Conservation (phyloP, 2,329 filamentous ascomycete genomes). For the Neopestalotiopsis sp. region DNA sequence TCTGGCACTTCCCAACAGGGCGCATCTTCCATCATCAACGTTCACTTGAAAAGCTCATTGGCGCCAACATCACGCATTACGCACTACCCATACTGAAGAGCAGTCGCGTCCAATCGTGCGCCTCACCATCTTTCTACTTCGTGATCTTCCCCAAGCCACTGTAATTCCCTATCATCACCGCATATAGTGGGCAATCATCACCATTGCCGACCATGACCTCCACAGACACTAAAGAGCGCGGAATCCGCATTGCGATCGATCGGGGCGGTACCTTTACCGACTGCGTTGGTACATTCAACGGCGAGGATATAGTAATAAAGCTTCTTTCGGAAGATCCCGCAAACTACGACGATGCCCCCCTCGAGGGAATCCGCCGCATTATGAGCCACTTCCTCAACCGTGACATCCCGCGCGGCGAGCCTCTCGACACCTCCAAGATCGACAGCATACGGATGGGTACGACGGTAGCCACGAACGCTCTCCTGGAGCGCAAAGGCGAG, state of each 20-base stretch:
- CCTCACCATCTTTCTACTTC: neutral
- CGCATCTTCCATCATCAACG: neutral
- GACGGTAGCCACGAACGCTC: slow-evolving; percentile 90
- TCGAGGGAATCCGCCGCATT: slow-evolving; percentile 88
- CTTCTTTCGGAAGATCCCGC: slow-evolving; percentile 87
- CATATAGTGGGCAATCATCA: neutral
- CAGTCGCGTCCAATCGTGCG: neutral
- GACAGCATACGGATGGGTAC: slow-evolving; percentile 96
- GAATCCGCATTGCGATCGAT: slow-evolving; percentile 77
- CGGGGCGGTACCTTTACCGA: slow-evolving; percentile 93
- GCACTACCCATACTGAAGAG: neutral
- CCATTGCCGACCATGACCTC: slow-evolving; percentile 39
- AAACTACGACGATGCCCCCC: slow-evolving; percentile 89
- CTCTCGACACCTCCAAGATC: slow-evolving; percentile 82
- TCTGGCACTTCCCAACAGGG: neutral
- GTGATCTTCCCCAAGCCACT: neutral
- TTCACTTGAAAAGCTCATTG: neutral
- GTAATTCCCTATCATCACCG: neutral
- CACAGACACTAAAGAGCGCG: slow-evolving; percentile 47
- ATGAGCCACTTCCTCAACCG: slow-evolving; percentile 77
- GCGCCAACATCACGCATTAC: neutral
- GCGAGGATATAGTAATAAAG: slow-evolving; percentile 85
- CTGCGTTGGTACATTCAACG: slow-evolving; percentile 80
- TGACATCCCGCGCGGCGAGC: slow-evolving; percentile 79
- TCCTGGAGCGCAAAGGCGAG: slow-evolving; percentile 90